These are phyloP conservation scores for Cladosporium austrohemisphaericum DNA, from an alignment of 2,329 filamentous ascomycete genomes.

Conservation along the genomic window DNA sequence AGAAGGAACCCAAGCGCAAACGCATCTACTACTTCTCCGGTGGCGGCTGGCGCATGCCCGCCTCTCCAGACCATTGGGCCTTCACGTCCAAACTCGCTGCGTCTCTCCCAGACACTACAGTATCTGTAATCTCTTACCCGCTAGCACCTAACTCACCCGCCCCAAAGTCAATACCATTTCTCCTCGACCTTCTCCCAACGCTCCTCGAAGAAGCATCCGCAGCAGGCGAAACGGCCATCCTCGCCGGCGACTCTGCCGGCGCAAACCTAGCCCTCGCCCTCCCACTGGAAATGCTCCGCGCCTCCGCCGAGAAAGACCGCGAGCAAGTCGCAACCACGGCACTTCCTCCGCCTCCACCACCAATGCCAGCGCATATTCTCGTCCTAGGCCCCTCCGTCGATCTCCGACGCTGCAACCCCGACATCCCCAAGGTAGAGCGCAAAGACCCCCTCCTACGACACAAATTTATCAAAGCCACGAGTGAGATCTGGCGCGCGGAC, in stretches of 20 bases:
- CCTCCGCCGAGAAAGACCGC: slow-evolving; percentile 7
- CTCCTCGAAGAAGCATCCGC: slow-evolving; percentile 40
- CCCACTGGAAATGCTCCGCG: slow-evolving; percentile 36
- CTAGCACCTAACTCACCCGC: slow-evolving; percentile 54
- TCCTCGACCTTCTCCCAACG: slow-evolving; percentile 44
- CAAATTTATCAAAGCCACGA: slow-evolving; percentile 40
- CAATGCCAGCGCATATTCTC: slow-evolving; percentile 38
- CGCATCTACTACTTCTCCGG: slow-evolving; percentile 55
- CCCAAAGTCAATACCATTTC: slow-evolving; percentile 44
- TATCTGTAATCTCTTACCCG: slow-evolving; percentile 52
- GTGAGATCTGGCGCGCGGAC: slow-evolving; percentile 40
- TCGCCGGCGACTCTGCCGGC: slow-evolving; percentile 55
- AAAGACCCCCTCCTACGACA: slow-evolving; percentile 47
- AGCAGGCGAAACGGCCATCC: slow-evolving; percentile 42
- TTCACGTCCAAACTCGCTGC: slow-evolving; percentile 46
- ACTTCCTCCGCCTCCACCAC: slow-evolving; percentile 19
- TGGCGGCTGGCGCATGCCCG: slow-evolving; percentile 54
- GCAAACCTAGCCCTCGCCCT: slow-evolving; percentile 50
- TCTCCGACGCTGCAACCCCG: slow-evolving; percentile 44
- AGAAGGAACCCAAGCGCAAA: slow-evolving; percentile 18
- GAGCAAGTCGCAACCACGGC: not conserved
- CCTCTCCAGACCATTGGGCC: slow-evolving; percentile 51
- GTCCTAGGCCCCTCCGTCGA: slow-evolving; percentile 50
- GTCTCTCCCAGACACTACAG: slow-evolving; percentile 35
- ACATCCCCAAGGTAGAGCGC: slow-evolving; percentile 39